phyloP scores from a whole-genome alignment of 2,329 filamentous ascomycete genomes.

The Penicillium expansum region DNA sequence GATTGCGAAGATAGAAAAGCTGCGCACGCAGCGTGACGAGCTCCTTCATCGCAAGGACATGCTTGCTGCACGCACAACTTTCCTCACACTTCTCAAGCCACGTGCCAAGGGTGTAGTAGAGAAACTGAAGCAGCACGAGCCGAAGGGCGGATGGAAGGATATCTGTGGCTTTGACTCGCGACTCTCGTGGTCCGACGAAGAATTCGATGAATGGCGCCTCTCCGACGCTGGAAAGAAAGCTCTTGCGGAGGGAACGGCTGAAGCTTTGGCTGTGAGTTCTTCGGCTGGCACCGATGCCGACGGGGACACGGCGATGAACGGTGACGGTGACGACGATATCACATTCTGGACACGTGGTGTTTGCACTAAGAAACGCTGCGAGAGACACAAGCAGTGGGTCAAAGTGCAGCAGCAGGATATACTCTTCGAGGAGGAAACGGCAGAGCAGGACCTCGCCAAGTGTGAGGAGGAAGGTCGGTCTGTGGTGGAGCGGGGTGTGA shows the following conservation, averaged over 20 bases:
- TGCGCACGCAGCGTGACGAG: conserved; percentile 35
- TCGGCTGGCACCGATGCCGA: conserved; percentile 28
- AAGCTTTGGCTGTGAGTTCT: conserved; percentile 30
- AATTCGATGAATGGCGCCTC: conserved; percentile 48
- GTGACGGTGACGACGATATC: conserved; percentile 30
- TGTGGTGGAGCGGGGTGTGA: conserved; percentile 45
- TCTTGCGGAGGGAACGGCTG: conserved; percentile 39
- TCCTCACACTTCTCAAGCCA: conserved; percentile 44
- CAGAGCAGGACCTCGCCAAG: conserved; percentile 39
- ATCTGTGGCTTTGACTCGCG: conserved; percentile 50
- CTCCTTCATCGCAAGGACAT: conserved; percentile 40
- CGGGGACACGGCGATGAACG: conserved; percentile 38
- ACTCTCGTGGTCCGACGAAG: conserved; percentile 48
- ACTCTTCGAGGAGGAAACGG: conserved; percentile 42
- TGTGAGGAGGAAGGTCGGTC: conserved; percentile 43
- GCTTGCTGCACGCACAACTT: conserved; percentile 42
- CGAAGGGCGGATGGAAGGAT: conserved; percentile 48
- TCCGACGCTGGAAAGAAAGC: conserved; percentile 39
- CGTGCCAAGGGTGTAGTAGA: conserved; percentile 45
- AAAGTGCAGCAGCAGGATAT: conserved; percentile 48
- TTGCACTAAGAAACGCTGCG: conserved; percentile 49
- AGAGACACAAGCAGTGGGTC: conserved; percentile 49
- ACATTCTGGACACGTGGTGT: conserved; percentile 41
- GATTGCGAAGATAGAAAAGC: conserved; percentile 38
- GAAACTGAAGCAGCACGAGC: conserved; percentile 44